These are phyloP conservation scores for Protomyces inouyei DNA, from an alignment of 1,139 yeast species.

Conservation along the genomic window DNA sequence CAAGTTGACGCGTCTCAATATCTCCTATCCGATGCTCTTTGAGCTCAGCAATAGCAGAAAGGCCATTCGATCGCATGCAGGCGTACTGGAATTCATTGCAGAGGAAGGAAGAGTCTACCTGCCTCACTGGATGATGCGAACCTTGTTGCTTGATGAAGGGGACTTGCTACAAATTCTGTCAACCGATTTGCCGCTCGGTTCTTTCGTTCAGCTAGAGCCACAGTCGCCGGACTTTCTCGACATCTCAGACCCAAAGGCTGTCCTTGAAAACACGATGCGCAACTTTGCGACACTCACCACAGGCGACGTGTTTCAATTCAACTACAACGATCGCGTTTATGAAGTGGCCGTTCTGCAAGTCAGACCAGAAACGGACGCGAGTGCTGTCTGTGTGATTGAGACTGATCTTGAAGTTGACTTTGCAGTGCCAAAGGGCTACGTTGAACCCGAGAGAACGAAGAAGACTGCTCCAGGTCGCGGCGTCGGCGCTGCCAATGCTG, in stretches of 20 bases:
- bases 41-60: slow-evolving; percentile 55
- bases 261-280: slow-evolving; percentile 80
- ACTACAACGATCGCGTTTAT: slow-evolving; percentile 73
- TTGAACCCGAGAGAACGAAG: slow-evolving; percentile 54
- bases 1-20: slow-evolving; percentile 65
- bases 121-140: slow-evolving; percentile 96
- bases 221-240: slow-evolving; percentile 90
- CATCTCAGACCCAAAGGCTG: slow-evolving; percentile 94
- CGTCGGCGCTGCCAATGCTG: slow-evolving; percentile 38
- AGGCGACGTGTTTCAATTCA: slow-evolving; percentile 77
- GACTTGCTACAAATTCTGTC: slow-evolving; percentile 63
- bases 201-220: slow-evolving; percentile 89
- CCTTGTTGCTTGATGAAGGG: slow-evolving; percentile 70
- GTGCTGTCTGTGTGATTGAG: slow-evolving; percentile 82
- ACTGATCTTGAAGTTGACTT: slow-evolving; percentile 96
- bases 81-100: slow-evolving; percentile 92
- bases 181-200: slow-evolving; percentile 79
- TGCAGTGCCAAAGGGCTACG: slow-evolving; percentile 98
- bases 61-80: slow-evolving; percentile 67
- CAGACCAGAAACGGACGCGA: slow-evolving; percentile 62
- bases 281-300: slow-evolving; percentile 85
- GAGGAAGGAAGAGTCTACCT: slow-evolving; percentile 94
- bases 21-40: slow-evolving; percentile 93
- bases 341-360: slow-evolving; percentile 82
- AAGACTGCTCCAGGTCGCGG: slow-evolving; percentile 25